Percentiles rank a stretch among this genome's conserved stretches.
Conservation (phyloP, 495 filamentous ascomycete genomes). For the Tetracladium setigerum region DNA sequence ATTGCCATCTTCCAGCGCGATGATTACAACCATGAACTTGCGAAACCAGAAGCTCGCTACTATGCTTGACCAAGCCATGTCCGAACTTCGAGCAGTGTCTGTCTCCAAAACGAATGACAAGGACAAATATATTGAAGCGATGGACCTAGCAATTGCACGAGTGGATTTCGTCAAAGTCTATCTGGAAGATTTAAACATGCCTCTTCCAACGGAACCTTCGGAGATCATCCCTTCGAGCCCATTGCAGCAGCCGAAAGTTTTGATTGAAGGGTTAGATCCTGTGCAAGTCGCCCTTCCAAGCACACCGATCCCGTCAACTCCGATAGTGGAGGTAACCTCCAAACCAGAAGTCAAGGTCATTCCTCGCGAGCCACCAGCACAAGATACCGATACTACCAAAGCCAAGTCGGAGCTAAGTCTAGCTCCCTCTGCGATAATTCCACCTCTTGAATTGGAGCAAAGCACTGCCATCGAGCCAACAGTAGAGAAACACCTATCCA, state of each 20-base stretch:
- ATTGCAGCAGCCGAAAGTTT: background rate
- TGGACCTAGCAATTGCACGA: constrained; percentile 62
- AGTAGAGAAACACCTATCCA: constrained; percentile 29
- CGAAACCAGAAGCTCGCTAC: constrained; percentile 66
- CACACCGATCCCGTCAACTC: background rate
- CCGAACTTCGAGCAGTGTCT: constrained; percentile 50
- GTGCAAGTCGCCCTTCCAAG: background rate
- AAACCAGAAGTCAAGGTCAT: constrained; percentile 11
- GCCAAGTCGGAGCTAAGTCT: background rate
- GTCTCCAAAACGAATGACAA: constrained; percentile 25
- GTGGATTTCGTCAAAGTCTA: constrained; percentile 73
- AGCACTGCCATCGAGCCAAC: constrained; percentile 43
- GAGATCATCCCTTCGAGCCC: background rate
- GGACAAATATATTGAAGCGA: constrained; percentile 31
- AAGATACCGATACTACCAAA: constrained; percentile 5
- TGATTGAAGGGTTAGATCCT: background rate
- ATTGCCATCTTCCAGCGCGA: constrained; percentile 19
- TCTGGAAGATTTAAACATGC: constrained; percentile 49
- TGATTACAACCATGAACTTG: constrained; percentile 48
- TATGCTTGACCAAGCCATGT: constrained; percentile 63
- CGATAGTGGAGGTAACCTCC: background rate
- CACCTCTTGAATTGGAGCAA: background rate
- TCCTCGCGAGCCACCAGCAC: constrained; percentile 23
- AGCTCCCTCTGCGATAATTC: background rate
- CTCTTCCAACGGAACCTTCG: constrained; percentile 12